These are phyloP conservation scores for Termitomyces sp. DNA, from an alignment of 768 basidiomycete genomes.

Conservation along the genomic window DNA sequence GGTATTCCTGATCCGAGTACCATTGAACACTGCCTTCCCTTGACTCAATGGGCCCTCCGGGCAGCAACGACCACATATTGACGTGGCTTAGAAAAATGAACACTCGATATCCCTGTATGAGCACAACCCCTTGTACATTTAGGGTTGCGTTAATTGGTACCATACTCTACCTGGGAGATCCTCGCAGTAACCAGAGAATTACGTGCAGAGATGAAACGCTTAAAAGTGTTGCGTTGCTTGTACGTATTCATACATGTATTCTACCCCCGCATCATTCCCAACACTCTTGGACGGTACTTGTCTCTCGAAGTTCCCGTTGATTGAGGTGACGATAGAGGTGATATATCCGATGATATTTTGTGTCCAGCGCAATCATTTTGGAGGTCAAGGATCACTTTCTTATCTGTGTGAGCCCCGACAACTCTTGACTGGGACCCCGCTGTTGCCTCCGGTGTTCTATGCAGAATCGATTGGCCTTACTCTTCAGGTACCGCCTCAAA, in stretches of 20 bases:
- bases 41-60: too few relatives aligned
- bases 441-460: too few relatives aligned
- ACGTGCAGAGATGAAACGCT: neutral
- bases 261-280: neutral
- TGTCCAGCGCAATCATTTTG: too few relatives aligned
- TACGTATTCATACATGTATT: neutral
- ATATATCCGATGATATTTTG: neutral
- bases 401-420: too few relatives aligned
- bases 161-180: neutral
- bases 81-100: neutral
- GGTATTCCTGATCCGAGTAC: neutral
- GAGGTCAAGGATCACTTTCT: too few relatives aligned
- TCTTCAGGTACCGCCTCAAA: too few relatives aligned
- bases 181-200: neutral
- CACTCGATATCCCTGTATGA: neutral
- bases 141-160: too few relatives aligned
- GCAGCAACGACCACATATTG: neutral
- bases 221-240: neutral
- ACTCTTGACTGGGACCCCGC: too few relatives aligned
- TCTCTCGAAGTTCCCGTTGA: neutral
- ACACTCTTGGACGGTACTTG: neutral
- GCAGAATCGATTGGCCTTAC: too few relatives aligned
- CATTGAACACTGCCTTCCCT: slow-evolving; percentile 2
- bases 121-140: neutral
- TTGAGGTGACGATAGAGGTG: neutral